phyloP scores from a whole-genome alignment of 202 grass and related monocot species.

The Digitaria exilis region DNA sequence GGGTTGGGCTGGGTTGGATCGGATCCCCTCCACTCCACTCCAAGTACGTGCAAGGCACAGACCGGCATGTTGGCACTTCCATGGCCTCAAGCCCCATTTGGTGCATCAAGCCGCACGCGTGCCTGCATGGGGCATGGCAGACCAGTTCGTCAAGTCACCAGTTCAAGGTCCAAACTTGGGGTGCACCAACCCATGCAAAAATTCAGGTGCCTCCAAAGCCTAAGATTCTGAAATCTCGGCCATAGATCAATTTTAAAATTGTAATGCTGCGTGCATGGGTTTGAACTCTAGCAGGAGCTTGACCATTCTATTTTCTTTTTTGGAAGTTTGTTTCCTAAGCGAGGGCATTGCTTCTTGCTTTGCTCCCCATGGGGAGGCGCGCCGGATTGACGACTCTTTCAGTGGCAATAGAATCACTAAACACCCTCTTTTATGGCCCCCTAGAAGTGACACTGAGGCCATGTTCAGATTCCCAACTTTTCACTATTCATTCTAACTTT shows the following conservation, averaged over 20 bases:
- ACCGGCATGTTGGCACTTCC: conserved; percentile 33
- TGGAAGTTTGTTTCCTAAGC: conserved; percentile 13
- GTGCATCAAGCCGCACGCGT: neutral
- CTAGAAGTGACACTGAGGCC: conserved; percentile 29
- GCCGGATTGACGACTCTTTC: conserved; percentile 12
- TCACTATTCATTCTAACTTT: no score
- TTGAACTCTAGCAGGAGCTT: neutral
- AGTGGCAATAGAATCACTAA: neutral
- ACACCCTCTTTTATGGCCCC: conserved; percentile 16
- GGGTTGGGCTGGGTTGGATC: conserved; percentile 2
- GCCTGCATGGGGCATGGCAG: neutral
- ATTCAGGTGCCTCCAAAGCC: conserved; percentile 32
- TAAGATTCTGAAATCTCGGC: conserved; percentile 36
- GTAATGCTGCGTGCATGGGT: neutral
- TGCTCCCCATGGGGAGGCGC: conserved; percentile 42
- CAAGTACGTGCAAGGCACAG: neutral
- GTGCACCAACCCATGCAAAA: neutral
- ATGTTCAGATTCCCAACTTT: no score
- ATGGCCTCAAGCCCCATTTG: neutral
- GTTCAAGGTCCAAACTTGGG: neutral
- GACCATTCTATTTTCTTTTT: neutral
- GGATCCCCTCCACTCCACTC: no score
- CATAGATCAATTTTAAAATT: neutral
- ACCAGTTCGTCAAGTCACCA: neutral
- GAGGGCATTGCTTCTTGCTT: neutral